Evolutionary conservation across 805 yeast genomes (phyloP).

Genomic region (Clavispora asparagi): DNA sequence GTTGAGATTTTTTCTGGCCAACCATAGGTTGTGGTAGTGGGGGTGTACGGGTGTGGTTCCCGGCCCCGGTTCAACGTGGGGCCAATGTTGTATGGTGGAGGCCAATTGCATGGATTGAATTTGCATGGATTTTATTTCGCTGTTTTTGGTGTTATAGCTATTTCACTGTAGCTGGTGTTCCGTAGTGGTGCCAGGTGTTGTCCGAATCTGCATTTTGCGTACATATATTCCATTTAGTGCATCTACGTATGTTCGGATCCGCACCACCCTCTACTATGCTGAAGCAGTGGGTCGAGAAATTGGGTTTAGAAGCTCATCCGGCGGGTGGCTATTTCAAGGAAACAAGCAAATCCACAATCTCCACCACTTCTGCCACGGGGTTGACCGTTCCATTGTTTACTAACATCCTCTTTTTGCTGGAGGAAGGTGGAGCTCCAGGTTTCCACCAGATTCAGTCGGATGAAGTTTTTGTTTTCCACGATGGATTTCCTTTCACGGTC

Average conservation of each 20-base stretch:
- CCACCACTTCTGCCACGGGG: constrained; percentile 15
- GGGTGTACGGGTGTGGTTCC: constrained; percentile 3
- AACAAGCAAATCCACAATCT: constrained; percentile 9
- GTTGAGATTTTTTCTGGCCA: constrained; percentile 2
- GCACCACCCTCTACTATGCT: not conserved
- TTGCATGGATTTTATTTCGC: too few species aligned
- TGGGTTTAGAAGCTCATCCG: constrained; percentile 11
- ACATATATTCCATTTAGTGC: too few species aligned
- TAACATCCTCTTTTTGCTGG: constrained; percentile 18
- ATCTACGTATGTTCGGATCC: too few species aligned
- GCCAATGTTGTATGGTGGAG: too few species aligned
- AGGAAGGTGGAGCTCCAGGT: constrained; percentile 16
- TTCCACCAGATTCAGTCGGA: constrained; percentile 19
- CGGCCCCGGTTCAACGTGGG: too few species aligned
- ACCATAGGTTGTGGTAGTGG: constrained; percentile 1
- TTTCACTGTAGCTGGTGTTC: too few species aligned
- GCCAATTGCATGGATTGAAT: too few species aligned
- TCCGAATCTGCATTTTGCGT: too few species aligned
- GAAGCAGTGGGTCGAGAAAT: not conserved
- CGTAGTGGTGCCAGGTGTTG: too few species aligned
- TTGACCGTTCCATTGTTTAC: constrained; percentile 18
- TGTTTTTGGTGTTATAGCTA: too few species aligned
- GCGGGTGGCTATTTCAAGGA: constrained; percentile 20
- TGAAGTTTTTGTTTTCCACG: constrained; percentile 22
- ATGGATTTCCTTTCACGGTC: constrained; percentile 18